Evolutionary conservation across 305 asterid genomes (phyloP), one percentile per base, ranked within the genome.

Genomic region (Rubia tinctorum): DNA sequence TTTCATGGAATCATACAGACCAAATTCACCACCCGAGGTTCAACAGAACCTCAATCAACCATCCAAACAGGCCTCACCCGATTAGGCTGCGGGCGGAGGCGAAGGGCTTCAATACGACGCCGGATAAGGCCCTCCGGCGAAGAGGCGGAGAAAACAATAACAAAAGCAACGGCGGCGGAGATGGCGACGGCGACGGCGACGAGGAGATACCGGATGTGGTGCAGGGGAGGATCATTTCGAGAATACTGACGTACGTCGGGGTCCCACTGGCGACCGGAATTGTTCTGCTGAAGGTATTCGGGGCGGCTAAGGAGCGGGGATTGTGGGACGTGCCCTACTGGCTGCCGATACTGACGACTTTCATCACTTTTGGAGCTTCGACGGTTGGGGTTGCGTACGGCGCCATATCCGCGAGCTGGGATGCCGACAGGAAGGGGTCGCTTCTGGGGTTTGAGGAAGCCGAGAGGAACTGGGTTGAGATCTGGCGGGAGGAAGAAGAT

Each of bases 351-450:
- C 76, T 87, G 75, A 85, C 95, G 5, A 87, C 82, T 45, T 87
- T 90, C 11, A 9, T 88, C 4, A 86, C 91, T 0, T 90, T 92
- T 69, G 95, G 97, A 1, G 78, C 90, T 20, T 92, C 96, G 1
- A 79, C 92, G 15, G 84, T 92, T 25, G 96, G 97, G 30, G 77
- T 88, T 73, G 92, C 90, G 40, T 90, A 81, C 37, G 95, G 97
- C 40, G 84, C 95, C 43, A 75, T 92, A 72, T 88, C 97, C 2
- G 86, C 96, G 15, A 92, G 96, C 59, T 82, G 91, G 91, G 86
- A 87, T 67, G 79, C 80, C 8, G 84, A 84, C 40, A 83, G 80
- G 22, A 78, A 89, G 22, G 97, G 97, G 0, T 86, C 93, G 4
- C 22, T 84, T 70, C 79, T 89, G 20, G 97, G 96, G 75, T 72